Evolutionary conservation across 2,329 filamentous ascomycete species (phyloP).

Genomic region (Penicillium sumatraense): DNA sequence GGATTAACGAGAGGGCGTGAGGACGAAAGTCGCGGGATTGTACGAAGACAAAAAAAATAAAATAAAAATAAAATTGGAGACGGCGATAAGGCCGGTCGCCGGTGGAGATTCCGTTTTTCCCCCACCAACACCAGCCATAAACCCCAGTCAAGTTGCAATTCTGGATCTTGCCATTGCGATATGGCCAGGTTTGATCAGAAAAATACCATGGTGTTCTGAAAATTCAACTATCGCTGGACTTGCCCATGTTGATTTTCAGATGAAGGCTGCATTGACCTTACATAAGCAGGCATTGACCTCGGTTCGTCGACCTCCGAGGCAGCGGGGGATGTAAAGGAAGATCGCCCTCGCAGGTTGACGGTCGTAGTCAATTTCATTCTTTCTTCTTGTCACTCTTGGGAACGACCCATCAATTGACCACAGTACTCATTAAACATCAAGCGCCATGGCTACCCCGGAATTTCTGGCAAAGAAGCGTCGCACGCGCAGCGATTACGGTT

Average conservation of each 20-base stretch:
- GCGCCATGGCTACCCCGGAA: slow-evolving; percentile 32
- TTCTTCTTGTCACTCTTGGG: background rate
- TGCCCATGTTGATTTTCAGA: background rate
- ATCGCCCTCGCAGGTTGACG: slow-evolving; percentile 4
- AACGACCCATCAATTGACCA: too few species aligned
- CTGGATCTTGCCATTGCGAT: background rate
- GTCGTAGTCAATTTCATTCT: background rate
- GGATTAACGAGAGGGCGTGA: slow-evolving; percentile 2
- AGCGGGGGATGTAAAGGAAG: slow-evolving; percentile 10
- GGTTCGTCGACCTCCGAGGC: slow-evolving; percentile 19
- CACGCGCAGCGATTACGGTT: slow-evolving; percentile 73
- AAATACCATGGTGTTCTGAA: too few species aligned
- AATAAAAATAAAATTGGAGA: slow-evolving; percentile 16
- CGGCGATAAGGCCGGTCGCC: slow-evolving; percentile 16
- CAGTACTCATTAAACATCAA: background rate
- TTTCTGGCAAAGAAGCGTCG: slow-evolving; percentile 63
- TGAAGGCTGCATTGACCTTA: slow-evolving; percentile 9
- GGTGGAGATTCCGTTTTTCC: background rate
- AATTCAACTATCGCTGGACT: background rate
- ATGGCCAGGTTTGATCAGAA: too few species aligned
- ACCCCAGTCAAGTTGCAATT: background rate
- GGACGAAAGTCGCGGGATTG: slow-evolving; percentile 1
- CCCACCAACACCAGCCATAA: background rate
- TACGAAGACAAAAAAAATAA: too few species aligned
- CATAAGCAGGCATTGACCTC: slow-evolving; percentile 25